A percentile compares a stretch with the other conserved stretches of the same genome.
These are phyloP conservation scores for Penicillium capsulatum DNA, from an alignment of 2,329 filamentous ascomycete species.

Conservation along the genomic window DNA sequence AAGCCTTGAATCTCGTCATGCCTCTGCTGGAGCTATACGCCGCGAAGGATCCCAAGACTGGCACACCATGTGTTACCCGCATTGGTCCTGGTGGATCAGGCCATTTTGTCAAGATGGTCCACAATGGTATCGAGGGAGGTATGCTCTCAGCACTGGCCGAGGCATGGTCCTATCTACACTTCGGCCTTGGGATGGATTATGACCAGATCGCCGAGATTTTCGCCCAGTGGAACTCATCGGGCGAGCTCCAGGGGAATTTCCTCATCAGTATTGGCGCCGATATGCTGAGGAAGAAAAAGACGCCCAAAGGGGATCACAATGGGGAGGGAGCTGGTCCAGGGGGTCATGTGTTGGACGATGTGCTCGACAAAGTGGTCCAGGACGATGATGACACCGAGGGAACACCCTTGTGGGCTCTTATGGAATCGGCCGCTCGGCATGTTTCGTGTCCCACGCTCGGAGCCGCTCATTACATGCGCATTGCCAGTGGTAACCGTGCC, in stretches of 20 bases:
- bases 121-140: constrained; percentile 70
- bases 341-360: constrained; percentile 55
- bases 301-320: constrained; percentile 31
- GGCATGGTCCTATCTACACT: constrained; percentile 60
- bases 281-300: constrained; percentile 54
- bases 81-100: constrained; percentile 61
- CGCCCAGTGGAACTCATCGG: constrained; percentile 56
- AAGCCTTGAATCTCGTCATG: constrained; percentile 55
- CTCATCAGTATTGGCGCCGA: constrained; percentile 60
- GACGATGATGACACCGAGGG: constrained; percentile 64
- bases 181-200: constrained; percentile 55
- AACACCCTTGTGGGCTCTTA: constrained; percentile 63
- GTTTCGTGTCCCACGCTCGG: constrained; percentile 62
- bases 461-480: constrained; percentile 58
- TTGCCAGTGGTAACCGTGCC: constrained; percentile 59
- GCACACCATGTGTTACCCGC: constrained; percentile 57
- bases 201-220: constrained; percentile 60
- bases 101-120: constrained; percentile 72
- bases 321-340: constrained; percentile 33
- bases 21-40: constrained; percentile 59
- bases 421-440: constrained; percentile 59
- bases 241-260: constrained; percentile 58
- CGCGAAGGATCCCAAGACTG: constrained; percentile 56
- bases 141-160: constrained; percentile 64
- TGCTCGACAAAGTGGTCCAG: constrained; percentile 68